phyloP scores from a whole-genome alignment of 164 flowering plant genomes.

The Vitis rotundifolia region DNA sequence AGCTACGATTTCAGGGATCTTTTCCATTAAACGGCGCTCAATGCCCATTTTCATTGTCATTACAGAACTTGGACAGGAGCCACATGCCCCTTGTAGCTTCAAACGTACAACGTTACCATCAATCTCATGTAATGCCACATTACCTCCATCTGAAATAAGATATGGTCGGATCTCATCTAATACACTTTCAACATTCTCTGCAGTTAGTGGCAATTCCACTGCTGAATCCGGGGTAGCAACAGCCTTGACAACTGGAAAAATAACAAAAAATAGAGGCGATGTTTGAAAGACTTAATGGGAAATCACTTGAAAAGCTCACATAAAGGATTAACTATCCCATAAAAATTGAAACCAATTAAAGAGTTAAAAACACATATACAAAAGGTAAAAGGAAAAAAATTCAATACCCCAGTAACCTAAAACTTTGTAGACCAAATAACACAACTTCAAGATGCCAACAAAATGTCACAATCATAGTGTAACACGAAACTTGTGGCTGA shows the following conservation, averaged over 20 bases:
- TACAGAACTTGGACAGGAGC: constrained; percentile 95
- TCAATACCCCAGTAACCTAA: background rate
- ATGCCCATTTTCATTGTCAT: constrained; percentile 96
- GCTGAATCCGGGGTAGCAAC: constrained; percentile 83
- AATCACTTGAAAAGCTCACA: background rate
- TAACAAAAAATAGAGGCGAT: background rate
- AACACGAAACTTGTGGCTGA: too few species aligned
- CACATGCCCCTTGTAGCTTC: constrained; percentile 98
- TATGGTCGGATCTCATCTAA: constrained; percentile 93
- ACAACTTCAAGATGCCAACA: too few species aligned
- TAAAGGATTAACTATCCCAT: background rate
- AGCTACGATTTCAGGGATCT: constrained; percentile 87
- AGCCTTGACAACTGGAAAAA: constrained; percentile 63
- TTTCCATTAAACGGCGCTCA: constrained; percentile 93
- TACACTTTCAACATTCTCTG: constrained; percentile 85
- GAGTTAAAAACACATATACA: background rate
- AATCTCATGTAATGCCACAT: constrained; percentile 90
- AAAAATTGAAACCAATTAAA: background rate
- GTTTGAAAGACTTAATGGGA: background rate
- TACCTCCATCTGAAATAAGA: constrained; percentile 97
- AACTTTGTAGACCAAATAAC: too few species aligned
- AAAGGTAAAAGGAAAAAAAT: background rate
- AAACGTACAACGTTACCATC: constrained; percentile 90
- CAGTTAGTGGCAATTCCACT: constrained; percentile 80
- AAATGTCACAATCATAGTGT: too few species aligned